Base-by-base conservation (phyloP, 1,284 basidiomycete species). In the Microbotryum scabiosae region DNA sequence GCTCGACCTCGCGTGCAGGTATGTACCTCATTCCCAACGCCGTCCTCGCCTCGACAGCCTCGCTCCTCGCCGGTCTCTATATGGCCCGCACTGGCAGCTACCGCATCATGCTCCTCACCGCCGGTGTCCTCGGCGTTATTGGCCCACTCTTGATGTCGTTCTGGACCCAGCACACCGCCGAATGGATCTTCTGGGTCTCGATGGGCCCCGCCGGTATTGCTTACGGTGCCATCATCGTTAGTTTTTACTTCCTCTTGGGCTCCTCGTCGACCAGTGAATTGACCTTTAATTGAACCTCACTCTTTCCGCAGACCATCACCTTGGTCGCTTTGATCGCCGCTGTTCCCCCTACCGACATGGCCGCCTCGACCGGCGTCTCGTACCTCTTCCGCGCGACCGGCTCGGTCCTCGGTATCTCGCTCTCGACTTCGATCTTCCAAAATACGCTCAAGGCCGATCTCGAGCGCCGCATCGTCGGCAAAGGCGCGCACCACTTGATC, bases 381-480 rank as follows among this genome's bases (percentile, higher is more conserved):
- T 75, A 76, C 63, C 71, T 76, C 51, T 76, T 76, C 74, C 71
- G 75, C 53, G 75, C 75, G 6, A 75, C 72, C 16, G 75, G 75
- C 45, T 73, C 72, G 25, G 74, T 76, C 21, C 68, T 75, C 32
- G 75, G 75, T 32, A 75, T 76, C 58, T 75, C 75, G 28, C 69
- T 76, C 23, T 72, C 74, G 10, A 71, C 70, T 51, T 73, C 73
- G 23, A 72, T 76, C 51, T 69, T 76, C 41, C 75, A 76, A 63
- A 74, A 74, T 66, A 63, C 68, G 50, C 71, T 76, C 60, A 72
- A 72, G 60, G 56, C 61, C 43, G 69, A 72, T 57, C 59, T 73
- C 21, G 64, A 68, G 53, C 41, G 32, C 12, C 45, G 43, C 64
- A 62, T 69, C 50, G 57, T 50, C 18, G 65, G 65, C 56, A 56